Base-by-base conservation (phyloP, 257 asterid species). In the Vinca minor region DNA sequence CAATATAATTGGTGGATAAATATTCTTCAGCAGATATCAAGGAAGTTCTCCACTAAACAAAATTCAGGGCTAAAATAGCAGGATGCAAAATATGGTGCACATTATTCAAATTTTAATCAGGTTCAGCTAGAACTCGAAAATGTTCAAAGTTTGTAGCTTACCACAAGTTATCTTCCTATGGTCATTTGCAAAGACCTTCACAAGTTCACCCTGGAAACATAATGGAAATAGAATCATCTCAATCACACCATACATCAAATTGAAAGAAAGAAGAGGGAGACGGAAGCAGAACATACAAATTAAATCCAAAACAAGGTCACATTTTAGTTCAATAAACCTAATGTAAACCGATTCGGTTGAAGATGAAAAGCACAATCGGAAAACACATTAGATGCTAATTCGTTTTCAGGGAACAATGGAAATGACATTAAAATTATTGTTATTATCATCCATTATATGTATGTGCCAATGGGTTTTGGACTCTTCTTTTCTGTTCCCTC, bases 101-200 rank as follows among this genome's bases (percentile, higher is more conserved):
- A 56, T 35, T 63, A 13, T 26, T 6, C 38, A 54, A 54, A 25
- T 28, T 25, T 67, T n/a, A n/a, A n/a, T n/a, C n/a, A n/a, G n/a
- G n/a, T 28, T 63, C 29, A 58, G 64, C 39, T 66, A 66, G 60
- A 69, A 66, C 39, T 70, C 46, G 64, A 32, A 39, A 45, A 71
- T 42, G 67, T 39, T 74, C 21, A n/a, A n/a, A n/a, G n/a, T n/a
- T n/a, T n/a, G n/a, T 31, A 46, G 34, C 66, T 80, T 83, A 91
- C 98, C 99, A 62, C 96, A 87, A 57, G 82, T 79, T 61, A 93
- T 89, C 83, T 87, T 89, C 76, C 78, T 83, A 64, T 93, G 96
- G 65, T 84, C 97, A 70, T 93, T 93, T 44, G 99, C 90, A 34
- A 89, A 93, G 75, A 85, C 95, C 83, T 77, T 89, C 76, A 85